Conservation (phyloP, 192 early-diverging fungal species). For the Entomortierella parvispora region DNA sequence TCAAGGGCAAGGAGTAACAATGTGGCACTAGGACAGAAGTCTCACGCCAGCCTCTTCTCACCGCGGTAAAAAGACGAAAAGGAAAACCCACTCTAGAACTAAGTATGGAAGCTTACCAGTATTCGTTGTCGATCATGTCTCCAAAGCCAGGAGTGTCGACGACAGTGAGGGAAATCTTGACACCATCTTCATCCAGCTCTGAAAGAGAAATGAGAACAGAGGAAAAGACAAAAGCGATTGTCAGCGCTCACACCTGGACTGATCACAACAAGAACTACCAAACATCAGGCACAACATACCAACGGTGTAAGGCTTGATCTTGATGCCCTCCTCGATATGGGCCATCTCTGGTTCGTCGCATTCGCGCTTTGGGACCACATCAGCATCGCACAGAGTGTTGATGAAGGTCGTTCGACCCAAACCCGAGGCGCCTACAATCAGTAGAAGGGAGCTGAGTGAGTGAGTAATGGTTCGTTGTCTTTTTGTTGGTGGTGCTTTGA, state of each 20-base stretch:
- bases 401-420: conserved; percentile 99
- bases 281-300: conserved; percentile 50
- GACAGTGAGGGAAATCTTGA: conserved; percentile 96
- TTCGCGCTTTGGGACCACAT: conserved; percentile 74
- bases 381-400: conserved; percentile 94
- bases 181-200: conserved; percentile 98
- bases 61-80: background rate
- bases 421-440: conserved; percentile 82
- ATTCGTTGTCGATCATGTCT: conserved; percentile 95
- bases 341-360: conserved; percentile 77
- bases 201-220: background rate
- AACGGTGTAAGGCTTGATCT: conserved; percentile 88
- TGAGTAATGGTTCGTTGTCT: background rate
- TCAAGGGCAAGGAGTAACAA: too few species aligned
- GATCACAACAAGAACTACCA: background rate
- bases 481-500: background rate
- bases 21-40: background rate
- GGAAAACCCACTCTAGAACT: background rate
- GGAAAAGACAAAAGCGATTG: background rate
- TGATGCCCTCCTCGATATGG: conserved; percentile 83
- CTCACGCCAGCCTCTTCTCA: background rate
- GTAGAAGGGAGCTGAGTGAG: background rate
- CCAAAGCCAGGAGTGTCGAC: conserved; percentile 99
- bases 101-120: conserved; percentile 67
- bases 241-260: background rate